Evolutionary conservation across 2,329 filamentous ascomycete genomes (phyloP).

Genomic region (Sclerotinia nivalis): DNA sequence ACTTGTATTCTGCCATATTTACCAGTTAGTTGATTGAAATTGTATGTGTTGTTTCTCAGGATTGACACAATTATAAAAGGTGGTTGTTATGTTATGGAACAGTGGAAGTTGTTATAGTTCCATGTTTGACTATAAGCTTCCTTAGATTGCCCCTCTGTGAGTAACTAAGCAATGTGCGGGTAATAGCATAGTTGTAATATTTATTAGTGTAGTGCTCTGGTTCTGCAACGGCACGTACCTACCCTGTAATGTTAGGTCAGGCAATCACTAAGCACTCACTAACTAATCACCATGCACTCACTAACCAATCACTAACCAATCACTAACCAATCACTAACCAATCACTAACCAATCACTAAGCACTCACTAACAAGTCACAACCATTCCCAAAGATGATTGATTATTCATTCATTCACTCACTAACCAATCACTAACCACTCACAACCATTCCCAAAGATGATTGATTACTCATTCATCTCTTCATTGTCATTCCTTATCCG

Average conservation of each 20-base stretch:
- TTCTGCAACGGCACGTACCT: neutral
- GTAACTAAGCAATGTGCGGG: neutral
- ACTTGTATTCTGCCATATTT: slow-evolving; percentile 80
- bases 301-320: no score
- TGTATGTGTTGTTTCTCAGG: neutral
- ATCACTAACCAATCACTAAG: no score
- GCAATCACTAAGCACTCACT: no score
- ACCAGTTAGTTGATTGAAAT: neutral
- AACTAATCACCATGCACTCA: no score
- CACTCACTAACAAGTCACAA: no score
- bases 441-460: no score
- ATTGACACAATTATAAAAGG: slow-evolving; percentile 10
- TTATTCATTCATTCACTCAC: neutral
- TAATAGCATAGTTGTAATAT: neutral
- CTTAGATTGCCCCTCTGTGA: slow-evolving; percentile 18
- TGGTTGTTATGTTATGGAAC: slow-evolving; percentile 1
- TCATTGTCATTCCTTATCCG: neutral
- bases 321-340: no score
- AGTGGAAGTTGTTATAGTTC: slow-evolving; percentile 17
- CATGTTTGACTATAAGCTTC: slow-evolving; percentile 31
- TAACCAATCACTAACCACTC: neutral
- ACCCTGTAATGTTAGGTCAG: neutral
- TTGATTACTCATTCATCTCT: no score
- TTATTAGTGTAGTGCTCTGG: no score
- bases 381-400: neutral